Percentiles rank a stretch among this genome's conserved stretches.
Evolutionary conservation across 2,329 filamentous ascomycete species (phyloP).

Genomic region (Alternaria sp.): DNA sequence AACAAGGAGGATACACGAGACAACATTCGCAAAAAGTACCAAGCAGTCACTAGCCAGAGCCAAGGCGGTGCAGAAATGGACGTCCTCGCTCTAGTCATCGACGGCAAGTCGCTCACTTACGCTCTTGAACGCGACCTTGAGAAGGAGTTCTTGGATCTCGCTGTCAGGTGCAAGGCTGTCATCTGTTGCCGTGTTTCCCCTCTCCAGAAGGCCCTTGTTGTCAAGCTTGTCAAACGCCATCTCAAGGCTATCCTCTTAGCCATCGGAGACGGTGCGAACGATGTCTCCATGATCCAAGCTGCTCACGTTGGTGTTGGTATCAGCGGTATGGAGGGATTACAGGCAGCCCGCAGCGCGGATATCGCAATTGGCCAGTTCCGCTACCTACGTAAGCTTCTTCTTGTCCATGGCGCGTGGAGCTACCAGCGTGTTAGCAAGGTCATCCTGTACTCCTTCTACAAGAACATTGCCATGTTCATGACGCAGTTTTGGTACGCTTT

Average conservation of each 20-base stretch:
- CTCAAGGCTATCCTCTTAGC: conserved; percentile 90
- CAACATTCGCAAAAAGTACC: conserved; percentile 91
- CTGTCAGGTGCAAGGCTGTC: conserved; percentile 97
- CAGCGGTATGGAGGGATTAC: conserved; percentile 93
- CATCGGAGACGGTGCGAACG: conserved; percentile 96
- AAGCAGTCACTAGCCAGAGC: conserved; percentile 84
- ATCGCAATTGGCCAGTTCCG: conserved; percentile 96
- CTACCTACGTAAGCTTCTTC: conserved; percentile 87
- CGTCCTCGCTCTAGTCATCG: conserved; percentile 88
- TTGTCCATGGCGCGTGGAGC: conserved; percentile 97
- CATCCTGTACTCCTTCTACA: conserved; percentile 98
- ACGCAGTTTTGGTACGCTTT: conserved; percentile 99
- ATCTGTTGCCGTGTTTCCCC: conserved; percentile 97
- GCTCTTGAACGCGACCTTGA: conserved; percentile 94
- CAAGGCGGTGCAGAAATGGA: conserved; percentile 80
- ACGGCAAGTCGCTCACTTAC: conserved; percentile 92
- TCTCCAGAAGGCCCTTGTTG: conserved; percentile 93
- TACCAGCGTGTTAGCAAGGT: conserved; percentile 97
- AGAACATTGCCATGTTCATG: conserved; percentile 98
- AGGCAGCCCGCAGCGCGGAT: conserved; percentile 93
- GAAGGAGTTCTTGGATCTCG: conserved; percentile 89
- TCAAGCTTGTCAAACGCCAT: conserved; percentile 96
- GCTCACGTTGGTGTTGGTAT: conserved; percentile 98
- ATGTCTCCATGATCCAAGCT: conserved; percentile 99
- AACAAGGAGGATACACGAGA: conserved; percentile 77